Conservation (phyloP, 2,329 filamentous ascomycete species). For the Aspergillus candidus region DNA sequence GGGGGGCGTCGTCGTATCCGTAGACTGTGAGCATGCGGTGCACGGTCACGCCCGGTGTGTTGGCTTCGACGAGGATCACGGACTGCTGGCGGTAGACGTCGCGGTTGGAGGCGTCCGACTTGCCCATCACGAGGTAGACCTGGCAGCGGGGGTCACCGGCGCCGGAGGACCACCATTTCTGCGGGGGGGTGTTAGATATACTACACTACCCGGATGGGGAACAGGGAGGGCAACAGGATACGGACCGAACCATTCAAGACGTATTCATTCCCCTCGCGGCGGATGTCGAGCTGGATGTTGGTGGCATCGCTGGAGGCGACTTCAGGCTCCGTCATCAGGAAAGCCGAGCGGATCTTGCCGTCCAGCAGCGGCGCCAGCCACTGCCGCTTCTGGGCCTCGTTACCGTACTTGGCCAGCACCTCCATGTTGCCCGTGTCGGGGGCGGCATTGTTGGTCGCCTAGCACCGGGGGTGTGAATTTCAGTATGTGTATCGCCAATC, state of each 20-base stretch:
- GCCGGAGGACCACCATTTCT: conserved; percentile 99
- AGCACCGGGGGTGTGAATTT: not conserved
- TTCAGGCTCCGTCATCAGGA: conserved; percentile 90
- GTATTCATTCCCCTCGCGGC: conserved; percentile 77
- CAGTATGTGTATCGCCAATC: too few relatives aligned
- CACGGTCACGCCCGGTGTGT: conserved; percentile 79
- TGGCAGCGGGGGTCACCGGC: conserved; percentile 88
- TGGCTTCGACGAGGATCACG: conserved; percentile 78
- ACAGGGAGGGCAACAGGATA: conserved; percentile 4
- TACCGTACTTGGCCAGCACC: conserved; percentile 86
- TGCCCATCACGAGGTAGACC: conserved; percentile 95
- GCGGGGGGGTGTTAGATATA: conserved; percentile 3
- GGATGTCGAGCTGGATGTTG: conserved; percentile 83
- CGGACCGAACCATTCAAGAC: conserved; percentile 78
- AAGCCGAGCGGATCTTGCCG: conserved; percentile 80
- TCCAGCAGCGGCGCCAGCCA: conserved; percentile 79
- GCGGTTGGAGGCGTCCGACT: conserved; percentile 68
- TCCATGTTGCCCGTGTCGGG: conserved; percentile 97
- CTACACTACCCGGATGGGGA: not conserved
- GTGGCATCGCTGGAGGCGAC: conserved; percentile 85
- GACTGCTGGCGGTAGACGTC: conserved; percentile 87
- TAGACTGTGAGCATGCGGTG: conserved; percentile 91
- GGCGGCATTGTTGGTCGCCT: conserved; percentile 80
- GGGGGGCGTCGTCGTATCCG: conserved; percentile 96
- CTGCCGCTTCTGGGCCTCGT: conserved; percentile 71